Conservation (phyloP, 2,329 filamentous ascomycete genomes). For the Venturia oleaginea region DNA sequence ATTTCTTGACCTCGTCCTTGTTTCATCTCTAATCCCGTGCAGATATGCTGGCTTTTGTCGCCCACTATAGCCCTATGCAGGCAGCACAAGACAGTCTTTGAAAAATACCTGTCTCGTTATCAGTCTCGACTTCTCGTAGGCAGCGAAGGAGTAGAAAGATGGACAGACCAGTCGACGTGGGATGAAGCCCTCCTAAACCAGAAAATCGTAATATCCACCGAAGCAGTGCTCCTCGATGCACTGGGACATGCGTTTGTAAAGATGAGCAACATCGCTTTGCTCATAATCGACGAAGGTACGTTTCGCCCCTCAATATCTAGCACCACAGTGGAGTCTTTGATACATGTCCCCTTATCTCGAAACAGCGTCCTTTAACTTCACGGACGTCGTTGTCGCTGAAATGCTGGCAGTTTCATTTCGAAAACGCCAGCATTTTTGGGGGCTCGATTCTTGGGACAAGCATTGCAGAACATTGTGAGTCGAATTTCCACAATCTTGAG, state of each 20-base stretch:
- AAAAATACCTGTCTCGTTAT: conserved; percentile 34
- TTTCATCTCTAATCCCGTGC: neutral
- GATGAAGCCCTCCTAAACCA: conserved; percentile 53
- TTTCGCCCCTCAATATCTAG: conserved; percentile 15
- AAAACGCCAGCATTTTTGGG: too few relatives aligned
- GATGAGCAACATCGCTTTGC: conserved; percentile 53
- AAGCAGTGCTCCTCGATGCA: conserved; percentile 65
- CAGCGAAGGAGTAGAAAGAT: conserved; percentile 60
- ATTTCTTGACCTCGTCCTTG: too few relatives aligned
- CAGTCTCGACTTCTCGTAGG: conserved; percentile 57
- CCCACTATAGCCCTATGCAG: conserved; percentile 37
- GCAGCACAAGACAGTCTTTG: conserved; percentile 33
- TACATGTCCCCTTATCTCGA: too few relatives aligned
- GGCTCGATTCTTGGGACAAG: too few relatives aligned
- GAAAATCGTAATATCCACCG: conserved; percentile 68
- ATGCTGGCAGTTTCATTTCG: too few relatives aligned
- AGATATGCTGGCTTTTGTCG: conserved; percentile 39
- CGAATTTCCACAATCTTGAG: too few relatives aligned
- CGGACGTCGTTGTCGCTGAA: too few relatives aligned
- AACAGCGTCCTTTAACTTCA: too few relatives aligned
- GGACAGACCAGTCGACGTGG: conserved; percentile 62
- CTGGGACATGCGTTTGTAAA: conserved; percentile 64
- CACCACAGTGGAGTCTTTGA: neutral
- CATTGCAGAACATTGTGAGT: too few relatives aligned
- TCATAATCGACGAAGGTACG: conserved; percentile 77